These are phyloP conservation scores for Boletus rex-veris DNA, from an alignment of 768 basidiomycete genomes.

Conservation along the genomic window DNA sequence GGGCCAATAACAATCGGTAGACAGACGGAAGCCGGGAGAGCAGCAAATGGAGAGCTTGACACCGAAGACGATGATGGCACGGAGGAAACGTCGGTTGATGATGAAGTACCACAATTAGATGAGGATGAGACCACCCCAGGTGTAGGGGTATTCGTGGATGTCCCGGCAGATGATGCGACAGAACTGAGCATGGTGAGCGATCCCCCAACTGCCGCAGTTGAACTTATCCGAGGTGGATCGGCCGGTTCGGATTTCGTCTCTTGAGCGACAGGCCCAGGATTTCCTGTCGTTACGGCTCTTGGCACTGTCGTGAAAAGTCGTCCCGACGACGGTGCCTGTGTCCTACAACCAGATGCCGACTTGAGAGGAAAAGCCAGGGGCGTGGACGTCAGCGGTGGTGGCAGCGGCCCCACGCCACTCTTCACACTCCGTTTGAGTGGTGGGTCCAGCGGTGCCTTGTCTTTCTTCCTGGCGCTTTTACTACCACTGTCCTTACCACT, in stretches of 20 bases:
- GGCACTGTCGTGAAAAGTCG: conserved; percentile 11
- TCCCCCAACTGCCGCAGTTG: background rate
- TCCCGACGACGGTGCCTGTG: background rate
- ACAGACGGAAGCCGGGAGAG: conserved; percentile 45
- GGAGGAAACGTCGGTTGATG: conserved; percentile 17
- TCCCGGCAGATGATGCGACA: background rate
- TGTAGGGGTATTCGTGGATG: conserved; percentile 19
- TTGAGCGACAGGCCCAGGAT: background rate
- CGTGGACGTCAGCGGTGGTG: conserved; percentile 66
- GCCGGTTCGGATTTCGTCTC: conserved; percentile 6
- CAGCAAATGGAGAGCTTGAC: conserved; percentile 24
- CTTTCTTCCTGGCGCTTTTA: conserved; percentile 52
- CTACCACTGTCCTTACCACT: conserved; percentile 35
- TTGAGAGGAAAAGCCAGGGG: conserved; percentile 52
- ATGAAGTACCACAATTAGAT: conserved; percentile 4
- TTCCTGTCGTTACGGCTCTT: background rate
- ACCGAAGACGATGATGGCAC: conserved; percentile 1
- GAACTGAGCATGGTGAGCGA: background rate
- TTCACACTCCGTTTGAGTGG: conserved; percentile 69
- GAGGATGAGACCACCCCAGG: background rate
- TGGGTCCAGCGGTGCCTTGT: conserved; percentile 56
- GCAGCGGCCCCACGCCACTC: conserved; percentile 54
- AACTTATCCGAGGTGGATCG: conserved; percentile 2
- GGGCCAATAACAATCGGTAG: conserved; percentile 78
- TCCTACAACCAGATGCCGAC: conserved; percentile 2